A percentile compares a stretch with the other conserved stretches of the same genome.
Evolutionary conservation across 768 basidiomycete species (phyloP).

Genomic region (Collybia sordida): DNA sequence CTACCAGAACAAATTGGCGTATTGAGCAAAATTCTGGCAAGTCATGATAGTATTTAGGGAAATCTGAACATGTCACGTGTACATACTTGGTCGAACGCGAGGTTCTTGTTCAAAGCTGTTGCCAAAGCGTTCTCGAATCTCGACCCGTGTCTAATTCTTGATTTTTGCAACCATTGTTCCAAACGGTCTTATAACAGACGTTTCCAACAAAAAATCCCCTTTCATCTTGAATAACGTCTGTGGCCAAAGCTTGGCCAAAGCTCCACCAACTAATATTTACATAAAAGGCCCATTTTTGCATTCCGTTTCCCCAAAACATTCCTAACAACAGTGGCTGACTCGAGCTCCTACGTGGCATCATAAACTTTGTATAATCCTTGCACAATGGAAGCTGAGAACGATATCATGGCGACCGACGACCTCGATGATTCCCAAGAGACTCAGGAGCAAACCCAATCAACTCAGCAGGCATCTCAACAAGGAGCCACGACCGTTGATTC

Average conservation of each 20-base stretch:
- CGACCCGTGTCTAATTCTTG: constrained; percentile 1
- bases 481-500: constrained; percentile 25
- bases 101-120: constrained; percentile 3
- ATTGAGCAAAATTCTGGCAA: background rate
- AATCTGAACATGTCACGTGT: no score
- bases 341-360: no score
- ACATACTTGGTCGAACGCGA: no score
- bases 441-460: constrained; percentile 43
- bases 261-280: background rate
- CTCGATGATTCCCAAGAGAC: constrained; percentile 22
- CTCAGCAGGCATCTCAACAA: constrained; percentile 42
- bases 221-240: constrained; percentile 10
- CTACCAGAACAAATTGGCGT: constrained; percentile 49
- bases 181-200: background rate
- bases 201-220: constrained; percentile 4
- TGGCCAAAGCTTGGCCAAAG: constrained; percentile 11
- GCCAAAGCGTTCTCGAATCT: background rate
- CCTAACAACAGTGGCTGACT: background rate
- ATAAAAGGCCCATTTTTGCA: background rate
- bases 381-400: constrained; percentile 16
- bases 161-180: background rate
- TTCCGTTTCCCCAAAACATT: background rate
- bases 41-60: no score
- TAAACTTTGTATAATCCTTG: background rate
- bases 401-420: constrained; percentile 19